A percentile compares a stretch with the other conserved stretches of the same genome.
Conservation (phyloP, 2,329 filamentous ascomycete species). For the Ploettnerulaceae sp. region DNA sequence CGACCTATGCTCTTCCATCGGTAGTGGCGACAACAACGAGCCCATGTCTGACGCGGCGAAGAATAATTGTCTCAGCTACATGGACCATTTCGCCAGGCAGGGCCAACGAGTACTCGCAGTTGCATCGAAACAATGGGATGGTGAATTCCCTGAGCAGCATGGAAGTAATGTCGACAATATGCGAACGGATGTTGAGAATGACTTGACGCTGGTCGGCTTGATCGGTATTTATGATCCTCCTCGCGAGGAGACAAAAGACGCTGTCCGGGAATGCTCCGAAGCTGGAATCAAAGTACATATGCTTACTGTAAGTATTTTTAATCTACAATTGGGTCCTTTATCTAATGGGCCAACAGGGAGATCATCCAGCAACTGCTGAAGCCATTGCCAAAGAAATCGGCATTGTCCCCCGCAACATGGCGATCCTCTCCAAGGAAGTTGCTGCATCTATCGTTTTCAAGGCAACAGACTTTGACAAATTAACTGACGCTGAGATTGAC, state of each 20-base stretch:
- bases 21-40: conserved; percentile 37
- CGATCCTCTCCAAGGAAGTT: conserved; percentile 55
- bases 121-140: conserved; percentile 42
- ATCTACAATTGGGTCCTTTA: too few relatives aligned
- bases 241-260: conserved; percentile 50
- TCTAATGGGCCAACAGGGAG: too few relatives aligned
- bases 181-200: conserved; percentile 60
- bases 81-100: conserved; percentile 61
- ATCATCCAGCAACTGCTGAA: conserved; percentile 72
- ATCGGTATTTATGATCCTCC: conserved; percentile 55
- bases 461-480: conserved; percentile 71
- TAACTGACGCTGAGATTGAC: conserved; percentile 73
- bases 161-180: conserved; percentile 38
- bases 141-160: conserved; percentile 28
- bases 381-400: conserved; percentile 76
- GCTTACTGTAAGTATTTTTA: too few relatives aligned
- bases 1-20: conserved; percentile 52
- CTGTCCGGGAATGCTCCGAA: conserved; percentile 54
- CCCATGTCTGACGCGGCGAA: conserved; percentile 49
- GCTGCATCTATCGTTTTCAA: conserved; percentile 68
- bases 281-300: conserved; percentile 72
- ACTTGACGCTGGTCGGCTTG: conserved; percentile 68
- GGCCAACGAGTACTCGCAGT: conserved; percentile 66
- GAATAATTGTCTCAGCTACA: conserved; percentile 57
- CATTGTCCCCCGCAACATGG: conserved; percentile 63